Evolutionary conservation across 441 rosid species (phyloP).

Genomic region (Arabidopsis lyrata): DNA sequence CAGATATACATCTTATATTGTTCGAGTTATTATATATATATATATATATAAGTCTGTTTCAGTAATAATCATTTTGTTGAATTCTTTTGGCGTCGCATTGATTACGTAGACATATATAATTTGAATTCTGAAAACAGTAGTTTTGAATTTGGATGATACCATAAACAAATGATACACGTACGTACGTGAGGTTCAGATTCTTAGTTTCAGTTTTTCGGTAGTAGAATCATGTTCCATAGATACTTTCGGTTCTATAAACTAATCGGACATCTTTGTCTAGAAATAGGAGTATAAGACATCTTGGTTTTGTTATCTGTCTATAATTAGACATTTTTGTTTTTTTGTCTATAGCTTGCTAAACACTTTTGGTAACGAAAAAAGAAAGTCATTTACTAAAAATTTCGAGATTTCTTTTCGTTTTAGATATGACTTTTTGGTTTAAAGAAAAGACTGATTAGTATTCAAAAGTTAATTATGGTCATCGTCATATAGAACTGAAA

Average conservation of each 20-base stretch:
- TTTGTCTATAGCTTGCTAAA: not conserved
- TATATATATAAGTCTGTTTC: constrained; percentile 10
- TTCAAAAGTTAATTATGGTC: constrained; percentile 2
- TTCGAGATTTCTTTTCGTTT: constrained; percentile 12
- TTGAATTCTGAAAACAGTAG: not conserved
- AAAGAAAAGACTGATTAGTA: constrained; percentile 2
- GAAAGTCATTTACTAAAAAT: constrained; percentile 7
- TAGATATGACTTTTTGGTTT: constrained; percentile 29
- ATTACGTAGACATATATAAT: not conserved
- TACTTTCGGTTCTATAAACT: not conserved
- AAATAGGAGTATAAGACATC: not conserved
- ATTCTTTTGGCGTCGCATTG: constrained; percentile 9
- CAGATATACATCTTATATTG: constrained; percentile 11
- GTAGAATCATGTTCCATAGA: not conserved
- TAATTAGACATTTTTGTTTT: not conserved
- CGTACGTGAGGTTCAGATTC: constrained; percentile 9
- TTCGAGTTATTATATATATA: constrained; percentile 14
- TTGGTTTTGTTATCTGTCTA: not conserved
- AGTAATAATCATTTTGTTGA: constrained; percentile 15
- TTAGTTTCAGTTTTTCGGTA: constrained; percentile 7
- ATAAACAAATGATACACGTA: not conserved
- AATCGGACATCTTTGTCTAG: not conserved
- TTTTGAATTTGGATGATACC: not conserved
- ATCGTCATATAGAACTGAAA: constrained; percentile 23
- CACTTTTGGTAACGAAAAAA: not conserved